phyloP scores from a whole-genome alignment of 83 land plant genomes.

The Isoetes engelmannii region DNA sequence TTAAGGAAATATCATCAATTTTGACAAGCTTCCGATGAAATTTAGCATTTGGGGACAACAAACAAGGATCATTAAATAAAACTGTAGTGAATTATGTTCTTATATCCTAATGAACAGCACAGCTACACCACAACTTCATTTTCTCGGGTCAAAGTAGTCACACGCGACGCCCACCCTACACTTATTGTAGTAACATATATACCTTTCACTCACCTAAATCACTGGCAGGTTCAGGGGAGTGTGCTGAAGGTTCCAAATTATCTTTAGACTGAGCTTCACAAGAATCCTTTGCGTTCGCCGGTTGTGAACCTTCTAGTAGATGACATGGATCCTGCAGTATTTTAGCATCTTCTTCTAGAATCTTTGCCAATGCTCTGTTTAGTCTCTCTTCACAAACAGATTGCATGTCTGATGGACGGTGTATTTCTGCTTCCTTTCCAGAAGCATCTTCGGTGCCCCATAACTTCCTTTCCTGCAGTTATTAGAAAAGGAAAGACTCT shows the following conservation, averaged over 20 bases:
- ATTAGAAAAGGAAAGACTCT: not conserved
- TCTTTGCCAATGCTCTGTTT: not conserved
- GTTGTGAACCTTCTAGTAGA: conserved; percentile 4
- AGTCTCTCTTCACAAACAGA: not conserved
- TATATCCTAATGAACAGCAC: not conserved
- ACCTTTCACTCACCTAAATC: not conserved
- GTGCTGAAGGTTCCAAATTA: not conserved
- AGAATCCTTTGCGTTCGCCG: not conserved
- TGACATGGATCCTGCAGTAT: not conserved
- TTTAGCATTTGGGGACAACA: too few relatives aligned
- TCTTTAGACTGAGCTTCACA: not conserved
- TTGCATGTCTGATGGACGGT: not conserved
- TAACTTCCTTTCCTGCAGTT: not conserved
- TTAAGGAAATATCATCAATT: too few relatives aligned
- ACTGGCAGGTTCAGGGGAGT: not conserved
- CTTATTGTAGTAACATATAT: not conserved
- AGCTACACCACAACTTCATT: too few relatives aligned
- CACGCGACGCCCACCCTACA: not conserved
- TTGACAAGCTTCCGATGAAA: too few relatives aligned
- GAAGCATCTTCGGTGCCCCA: not conserved
- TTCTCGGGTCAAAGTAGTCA: not conserved
- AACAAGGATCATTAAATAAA: too few relatives aligned
- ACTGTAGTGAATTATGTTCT: not conserved
- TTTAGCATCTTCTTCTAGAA: not conserved
- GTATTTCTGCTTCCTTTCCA: not conserved